Evolutionary conservation across 805 yeast genomes (phyloP), one percentile per base, ranked within the genome.

Genomic region (Naumovozyma baii): DNA sequence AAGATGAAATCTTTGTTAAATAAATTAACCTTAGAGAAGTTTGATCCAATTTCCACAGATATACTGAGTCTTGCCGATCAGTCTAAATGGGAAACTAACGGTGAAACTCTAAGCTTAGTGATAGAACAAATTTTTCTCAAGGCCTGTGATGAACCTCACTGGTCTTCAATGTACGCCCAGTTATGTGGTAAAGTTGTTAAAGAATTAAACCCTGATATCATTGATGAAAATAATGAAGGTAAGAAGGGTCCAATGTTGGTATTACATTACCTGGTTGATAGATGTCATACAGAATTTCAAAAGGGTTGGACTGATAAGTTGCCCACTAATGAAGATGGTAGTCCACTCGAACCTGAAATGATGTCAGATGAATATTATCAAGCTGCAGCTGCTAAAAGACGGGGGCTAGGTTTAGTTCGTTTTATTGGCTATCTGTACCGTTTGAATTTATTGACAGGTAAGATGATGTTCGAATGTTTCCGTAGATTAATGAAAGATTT

Each of bases 71-170:
- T 92, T 56, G 88, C 94, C 32, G 73, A 79, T 45, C 96, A 88
- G 69, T 80, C 96, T 14, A 73, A 74, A 66, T 80, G 80, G 76
- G 96, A 92, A 65, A 78, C 72, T 17, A 84, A 87, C 54, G 90
- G 90, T 38, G 73, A 74, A 50, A 78, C 96, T 8, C 68, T 90
- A 48, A 82, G 80, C 54, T 76, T 76, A 54, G 84, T 88, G 38
- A 76, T 92, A 42, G 84, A 83, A 50, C 73, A 83, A 44, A 83
- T 94, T 1, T 90, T 90, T 65, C 90, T 87, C 45, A 92, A 92
- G 67, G 97, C 98, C 14, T 80, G 88, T 61, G 99, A 92, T 63
- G 99, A 92, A 69, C 94, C 96, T 35, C 92, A 87, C 64, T 92
- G 97, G 97, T 85, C 96, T 25, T 75, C 81, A 33, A 86, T 92